Base-by-base conservation (phyloP, 129 eudicot genomes). In the Lactuca sativa region DNA sequence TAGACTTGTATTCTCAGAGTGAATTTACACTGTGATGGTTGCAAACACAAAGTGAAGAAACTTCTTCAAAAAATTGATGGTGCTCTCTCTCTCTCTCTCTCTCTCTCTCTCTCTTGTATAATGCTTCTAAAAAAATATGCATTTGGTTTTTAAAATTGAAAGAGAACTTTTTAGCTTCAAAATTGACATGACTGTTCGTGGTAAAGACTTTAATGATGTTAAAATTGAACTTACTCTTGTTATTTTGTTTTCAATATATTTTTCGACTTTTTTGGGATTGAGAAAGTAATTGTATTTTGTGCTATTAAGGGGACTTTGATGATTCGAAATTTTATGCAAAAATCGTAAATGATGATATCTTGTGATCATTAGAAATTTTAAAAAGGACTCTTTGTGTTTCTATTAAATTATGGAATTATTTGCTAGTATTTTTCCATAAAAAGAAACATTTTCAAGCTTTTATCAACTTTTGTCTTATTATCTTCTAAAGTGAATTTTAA, bases 41-140 rank as follows among this genome's bases (percentile, higher is more conserved):
- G 97, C 83, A 80, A 66, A 76, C 78, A 66, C 62, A 90, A 85
- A 59, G 97, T 90, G 75, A 87, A 85, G 88, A 90, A 90, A 73
- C 78, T 85, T 32, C 92, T 90, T 48, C 80, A 72, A 48, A 90
- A 77, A 75, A 81, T 90, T 72, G 95, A 85, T 76, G 97, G 97
- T 87, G 7, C 55, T n/a, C 68, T 58, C 69, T 48, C 74, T 47
- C 54, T 57, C 69, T 65, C 67, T 67, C 63, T 75, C 74, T 69
- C 81, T 74, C 64, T 64, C 56, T 64, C 34, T 59, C 17, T 59
- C 48, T 56, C 34, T 16, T 37, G 18, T 40, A 17, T 58, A 51
- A 41, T 74, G 12, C 11, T 66, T 41, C 36, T 2, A n/a, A 17
- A 40, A 51, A 76, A 68, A 59, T 66, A 0, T 57, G 12, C 60